phyloP scores from a whole-genome alignment of 768 basidiomycete genomes.

The Leccinum ochraceum region DNA sequence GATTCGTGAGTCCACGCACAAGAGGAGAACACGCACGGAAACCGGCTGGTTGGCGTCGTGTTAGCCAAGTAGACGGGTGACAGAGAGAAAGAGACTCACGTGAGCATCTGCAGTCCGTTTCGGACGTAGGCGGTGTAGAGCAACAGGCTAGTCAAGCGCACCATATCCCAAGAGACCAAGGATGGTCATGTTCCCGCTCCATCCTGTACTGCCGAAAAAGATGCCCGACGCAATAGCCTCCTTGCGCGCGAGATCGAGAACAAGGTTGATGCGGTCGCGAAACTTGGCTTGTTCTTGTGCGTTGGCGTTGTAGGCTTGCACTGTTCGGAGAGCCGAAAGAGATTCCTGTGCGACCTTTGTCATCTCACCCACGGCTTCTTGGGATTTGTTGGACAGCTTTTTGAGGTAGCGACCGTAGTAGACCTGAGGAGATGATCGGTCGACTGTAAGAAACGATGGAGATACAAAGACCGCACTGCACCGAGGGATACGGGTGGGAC shows the following conservation, averaged over 20 bases:
- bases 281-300: conserved; percentile 79
- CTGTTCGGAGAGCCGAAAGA: conserved; percentile 81
- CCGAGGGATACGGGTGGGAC: conserved; percentile 88
- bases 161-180: conserved; percentile 91
- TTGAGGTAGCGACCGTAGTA: conserved; percentile 96
- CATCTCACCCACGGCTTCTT: conserved; percentile 96
- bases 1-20: not conserved
- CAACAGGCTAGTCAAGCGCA: conserved; percentile 77
- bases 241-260: conserved; percentile 76
- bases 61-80: conserved; percentile 2
- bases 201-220: conserved; percentile 90
- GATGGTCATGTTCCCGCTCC: conserved; percentile 92
- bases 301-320: conserved; percentile 89
- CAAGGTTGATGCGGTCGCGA: conserved; percentile 57
- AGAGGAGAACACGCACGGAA: conserved; percentile 35
- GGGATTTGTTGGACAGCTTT: conserved; percentile 86
- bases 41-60: conserved; percentile 29
- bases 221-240: conserved; percentile 91
- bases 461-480: conserved; percentile 46
- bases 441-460: not conserved
- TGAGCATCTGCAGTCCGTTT: conserved; percentile 75
- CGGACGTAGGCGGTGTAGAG: conserved; percentile 92
- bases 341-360: conserved; percentile 89
- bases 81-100: conserved; percentile 44
- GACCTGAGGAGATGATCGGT: conserved; percentile 51